Conservation (phyloP, 116 monocot genomes). For the Posidonia oceanica region DNA sequence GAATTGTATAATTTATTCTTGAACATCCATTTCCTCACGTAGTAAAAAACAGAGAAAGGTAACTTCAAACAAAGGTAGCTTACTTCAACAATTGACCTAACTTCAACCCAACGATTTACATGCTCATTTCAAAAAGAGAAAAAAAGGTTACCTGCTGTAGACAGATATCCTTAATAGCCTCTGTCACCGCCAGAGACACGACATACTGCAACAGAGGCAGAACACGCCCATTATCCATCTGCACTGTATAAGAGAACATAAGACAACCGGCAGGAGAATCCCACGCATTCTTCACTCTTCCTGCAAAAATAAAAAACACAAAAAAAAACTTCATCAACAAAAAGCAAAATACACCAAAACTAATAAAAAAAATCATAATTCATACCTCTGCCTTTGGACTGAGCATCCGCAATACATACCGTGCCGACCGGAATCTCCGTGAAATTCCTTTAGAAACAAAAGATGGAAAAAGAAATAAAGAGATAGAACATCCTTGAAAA, state of each 20-base stretch:
- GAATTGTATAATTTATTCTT: background rate
- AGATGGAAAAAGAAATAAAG: background rate
- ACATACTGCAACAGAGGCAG: conserved; percentile 86
- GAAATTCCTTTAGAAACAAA: conserved; percentile 51
- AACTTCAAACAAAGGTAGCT: too few relatives aligned
- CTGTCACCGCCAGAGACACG: conserved; percentile 74
- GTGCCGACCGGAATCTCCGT: conserved; percentile 54
- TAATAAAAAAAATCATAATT: background rate
- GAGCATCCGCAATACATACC: conserved; percentile 63
- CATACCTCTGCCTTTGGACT: conserved; percentile 87
- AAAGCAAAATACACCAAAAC: background rate
- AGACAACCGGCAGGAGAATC: conserved; percentile 90
- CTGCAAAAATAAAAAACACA: conserved; percentile 19
- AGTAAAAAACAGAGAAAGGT: too few relatives aligned
- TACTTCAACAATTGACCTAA: background rate
- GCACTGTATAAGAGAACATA: conserved; percentile 73
- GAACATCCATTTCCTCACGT: too few relatives aligned
- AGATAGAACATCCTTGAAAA: too few relatives aligned
- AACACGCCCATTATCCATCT: conserved; percentile 79
- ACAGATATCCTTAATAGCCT: conserved; percentile 61
- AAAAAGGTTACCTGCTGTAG: conserved; percentile 25
- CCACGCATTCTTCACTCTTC: conserved; percentile 78
- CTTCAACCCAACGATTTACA: background rate
- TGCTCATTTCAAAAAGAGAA: background rate
- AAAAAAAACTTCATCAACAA: background rate